Evolutionary conservation across 164 flowering plant species (phyloP).

Genomic region (Akebia trifoliata): DNA sequence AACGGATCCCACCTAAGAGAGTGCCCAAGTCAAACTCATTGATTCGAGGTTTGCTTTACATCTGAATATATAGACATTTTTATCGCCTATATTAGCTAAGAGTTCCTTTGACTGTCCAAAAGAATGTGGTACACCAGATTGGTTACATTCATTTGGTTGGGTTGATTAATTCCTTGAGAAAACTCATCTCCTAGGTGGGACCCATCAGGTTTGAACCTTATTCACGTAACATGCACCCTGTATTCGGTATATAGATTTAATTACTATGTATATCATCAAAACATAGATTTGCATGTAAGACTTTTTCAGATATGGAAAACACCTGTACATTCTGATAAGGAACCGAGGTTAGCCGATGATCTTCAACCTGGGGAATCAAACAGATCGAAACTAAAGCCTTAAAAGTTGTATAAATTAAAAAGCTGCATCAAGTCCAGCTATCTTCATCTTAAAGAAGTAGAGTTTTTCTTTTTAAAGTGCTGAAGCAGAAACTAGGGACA

Average conservation of each 20-base stretch:
- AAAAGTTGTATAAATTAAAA: neutral
- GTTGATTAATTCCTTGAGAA: neutral
- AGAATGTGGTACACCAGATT: neutral
- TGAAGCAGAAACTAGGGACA: neutral
- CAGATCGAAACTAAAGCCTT: slow-evolving; percentile 9
- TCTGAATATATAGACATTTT: too few species aligned
- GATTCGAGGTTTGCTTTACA: too few species aligned
- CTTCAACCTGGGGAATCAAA: slow-evolving; percentile 68
- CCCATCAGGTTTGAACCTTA: neutral
- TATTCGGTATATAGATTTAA: neutral
- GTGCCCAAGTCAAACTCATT: too few species aligned
- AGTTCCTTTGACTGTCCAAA: neutral
- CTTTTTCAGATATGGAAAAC: slow-evolving; percentile 8
- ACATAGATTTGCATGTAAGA: neutral
- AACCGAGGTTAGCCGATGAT: slow-evolving; percentile 65
- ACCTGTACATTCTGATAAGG: slow-evolving; percentile 83
- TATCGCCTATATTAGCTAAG: too few species aligned
- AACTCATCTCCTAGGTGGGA: neutral
- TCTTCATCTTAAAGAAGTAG: neutral
- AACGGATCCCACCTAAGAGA: neutral
- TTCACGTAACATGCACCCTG: neutral
- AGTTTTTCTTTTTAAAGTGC: neutral
- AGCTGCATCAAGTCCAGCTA: neutral
- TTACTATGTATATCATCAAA: neutral
- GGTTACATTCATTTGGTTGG: neutral